A percentile compares a stretch with the other conserved stretches of the same genome.
Evolutionary conservation across 495 filamentous ascomycete species (phyloP).

Genomic region (Alectoria sarmentosa): DNA sequence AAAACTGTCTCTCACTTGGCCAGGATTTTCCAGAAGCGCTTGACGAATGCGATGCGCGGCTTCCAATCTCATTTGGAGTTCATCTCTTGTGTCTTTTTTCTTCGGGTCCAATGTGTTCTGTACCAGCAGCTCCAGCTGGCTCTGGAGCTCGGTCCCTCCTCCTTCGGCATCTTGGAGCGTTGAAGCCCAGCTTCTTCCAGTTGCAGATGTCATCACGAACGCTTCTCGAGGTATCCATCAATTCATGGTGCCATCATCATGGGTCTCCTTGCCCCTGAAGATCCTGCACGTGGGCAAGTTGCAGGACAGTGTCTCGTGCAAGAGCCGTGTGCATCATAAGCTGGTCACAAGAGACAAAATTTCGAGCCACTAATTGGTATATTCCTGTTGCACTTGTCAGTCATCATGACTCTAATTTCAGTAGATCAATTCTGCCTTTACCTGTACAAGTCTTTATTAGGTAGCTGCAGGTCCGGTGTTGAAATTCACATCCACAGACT

Average conservation of each 20-base stretch:
- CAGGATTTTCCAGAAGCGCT: constrained; percentile 46
- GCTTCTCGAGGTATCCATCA: neutral
- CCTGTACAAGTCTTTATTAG: neutral
- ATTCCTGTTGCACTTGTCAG: neutral
- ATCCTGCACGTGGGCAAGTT: constrained; percentile 7
- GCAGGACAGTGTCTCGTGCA: constrained; percentile 22
- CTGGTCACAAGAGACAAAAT: neutral
- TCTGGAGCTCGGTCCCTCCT: constrained; percentile 20
- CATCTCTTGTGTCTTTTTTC: neutral
- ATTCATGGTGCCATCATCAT: constrained; percentile 12
- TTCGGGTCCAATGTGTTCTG: neutral
- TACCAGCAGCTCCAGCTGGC: constrained; percentile 14
- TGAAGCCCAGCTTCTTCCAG: constrained; percentile 15
- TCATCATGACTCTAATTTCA: neutral
- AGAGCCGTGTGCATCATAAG: constrained; percentile 8
- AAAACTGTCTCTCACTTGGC: constrained; percentile 66
- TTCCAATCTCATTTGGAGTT: constrained; percentile 13
- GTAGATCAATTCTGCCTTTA: neutral
- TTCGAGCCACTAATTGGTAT: neutral
- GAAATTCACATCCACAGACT: neutral
- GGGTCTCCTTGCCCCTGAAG: neutral
- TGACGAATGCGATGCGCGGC: constrained; percentile 40
- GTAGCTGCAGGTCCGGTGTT: constrained; percentile 1
- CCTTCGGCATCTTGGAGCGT: constrained; percentile 19
- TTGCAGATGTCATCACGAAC: neutral